Percentiles rank a stretch among this genome's conserved stretches.
These are phyloP conservation scores for Chaetothyriales sp. DNA, from an alignment of 2,329 filamentous ascomycete genomes.

Conservation along the genomic window DNA sequence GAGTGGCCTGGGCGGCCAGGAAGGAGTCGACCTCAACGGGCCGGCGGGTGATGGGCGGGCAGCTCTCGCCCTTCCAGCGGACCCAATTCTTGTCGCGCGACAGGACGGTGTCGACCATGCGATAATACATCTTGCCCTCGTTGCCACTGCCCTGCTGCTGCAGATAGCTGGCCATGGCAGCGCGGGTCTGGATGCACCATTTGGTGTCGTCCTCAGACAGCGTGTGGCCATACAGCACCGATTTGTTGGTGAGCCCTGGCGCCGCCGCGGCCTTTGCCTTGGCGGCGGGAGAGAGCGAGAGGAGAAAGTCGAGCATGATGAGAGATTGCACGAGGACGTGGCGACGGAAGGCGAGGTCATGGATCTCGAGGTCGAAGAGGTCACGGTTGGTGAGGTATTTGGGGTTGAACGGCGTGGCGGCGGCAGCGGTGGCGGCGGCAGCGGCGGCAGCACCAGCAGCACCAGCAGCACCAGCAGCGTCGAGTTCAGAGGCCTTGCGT, in stretches of 20 bases:
- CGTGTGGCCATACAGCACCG: constrained; percentile 67
- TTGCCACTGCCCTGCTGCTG: constrained; percentile 45
- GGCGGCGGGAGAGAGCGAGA: constrained; percentile 71
- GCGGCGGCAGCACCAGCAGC: background rate
- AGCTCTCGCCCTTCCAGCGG: constrained; percentile 92
- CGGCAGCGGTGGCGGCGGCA: background rate
- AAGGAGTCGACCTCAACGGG: constrained; percentile 58
- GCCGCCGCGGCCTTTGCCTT: constrained; percentile 56
- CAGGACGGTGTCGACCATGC: constrained; percentile 93
- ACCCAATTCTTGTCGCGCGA: constrained; percentile 98
- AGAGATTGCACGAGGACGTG: constrained; percentile 91
- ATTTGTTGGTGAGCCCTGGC: constrained; percentile 59
- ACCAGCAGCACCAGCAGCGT: background rate
- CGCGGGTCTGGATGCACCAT: constrained; percentile 72
- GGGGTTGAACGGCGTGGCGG: constrained; percentile 59
- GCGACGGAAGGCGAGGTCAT: constrained; percentile 83
- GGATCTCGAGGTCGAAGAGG: constrained; percentile 89
- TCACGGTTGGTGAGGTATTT: constrained; percentile 98
- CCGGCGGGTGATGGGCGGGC: constrained; percentile 68
- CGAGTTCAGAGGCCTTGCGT: constrained; percentile 48
- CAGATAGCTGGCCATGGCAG: constrained; percentile 67
- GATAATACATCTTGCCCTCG: constrained; percentile 85
- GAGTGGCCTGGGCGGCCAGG: constrained; percentile 52
- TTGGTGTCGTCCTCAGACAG: constrained; percentile 72
- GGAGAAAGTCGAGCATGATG: constrained; percentile 85